A percentile compares a stretch with the other conserved stretches of the same genome.
Evolutionary conservation across 2,329 filamentous ascomycete genomes (phyloP).

Genomic region (Pyrenophora teres): DNA sequence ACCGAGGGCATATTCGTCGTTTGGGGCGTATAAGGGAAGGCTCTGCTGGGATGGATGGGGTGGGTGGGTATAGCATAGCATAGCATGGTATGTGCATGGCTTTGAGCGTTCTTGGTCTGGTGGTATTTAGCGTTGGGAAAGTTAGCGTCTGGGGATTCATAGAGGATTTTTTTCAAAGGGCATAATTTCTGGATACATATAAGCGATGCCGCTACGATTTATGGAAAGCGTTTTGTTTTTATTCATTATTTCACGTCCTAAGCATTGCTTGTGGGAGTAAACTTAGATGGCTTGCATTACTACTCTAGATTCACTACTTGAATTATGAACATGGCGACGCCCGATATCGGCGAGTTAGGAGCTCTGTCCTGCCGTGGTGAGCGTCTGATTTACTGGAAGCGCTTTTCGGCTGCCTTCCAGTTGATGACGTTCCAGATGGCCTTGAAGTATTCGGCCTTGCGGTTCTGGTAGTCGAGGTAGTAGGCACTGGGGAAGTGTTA

Average conservation of each 20-base stretch:
- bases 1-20: neutral
- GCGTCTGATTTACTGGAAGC: slow-evolving; percentile 58
- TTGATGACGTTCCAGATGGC: slow-evolving; percentile 95
- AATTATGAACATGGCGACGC: neutral
- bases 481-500: slow-evolving; percentile 39
- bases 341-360: slow-evolving; percentile 5
- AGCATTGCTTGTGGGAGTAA: neutral
- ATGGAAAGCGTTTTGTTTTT: neutral
- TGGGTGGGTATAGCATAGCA: neutral
- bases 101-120: neutral
- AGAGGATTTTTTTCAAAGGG: neutral
- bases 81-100: neutral
- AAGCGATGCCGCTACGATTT: neutral
- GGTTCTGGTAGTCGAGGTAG: slow-evolving; percentile 87
- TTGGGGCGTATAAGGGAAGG: too few relatives aligned
- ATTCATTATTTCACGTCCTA: neutral
- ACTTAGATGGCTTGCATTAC: slow-evolving; percentile 4
- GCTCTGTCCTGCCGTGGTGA: slow-evolving; percentile 1
- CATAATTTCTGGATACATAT: neutral
- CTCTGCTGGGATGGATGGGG: too few relatives aligned
- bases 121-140: too few relatives aligned
- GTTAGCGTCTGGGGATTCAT: too few relatives aligned
- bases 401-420: slow-evolving; percentile 87
- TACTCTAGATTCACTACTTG: slow-evolving; percentile 4
- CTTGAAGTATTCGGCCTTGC: slow-evolving; percentile 93